Conservation (phyloP, 2,329 filamentous ascomycete genomes). For the Sodiomyces alkalinus region DNA sequence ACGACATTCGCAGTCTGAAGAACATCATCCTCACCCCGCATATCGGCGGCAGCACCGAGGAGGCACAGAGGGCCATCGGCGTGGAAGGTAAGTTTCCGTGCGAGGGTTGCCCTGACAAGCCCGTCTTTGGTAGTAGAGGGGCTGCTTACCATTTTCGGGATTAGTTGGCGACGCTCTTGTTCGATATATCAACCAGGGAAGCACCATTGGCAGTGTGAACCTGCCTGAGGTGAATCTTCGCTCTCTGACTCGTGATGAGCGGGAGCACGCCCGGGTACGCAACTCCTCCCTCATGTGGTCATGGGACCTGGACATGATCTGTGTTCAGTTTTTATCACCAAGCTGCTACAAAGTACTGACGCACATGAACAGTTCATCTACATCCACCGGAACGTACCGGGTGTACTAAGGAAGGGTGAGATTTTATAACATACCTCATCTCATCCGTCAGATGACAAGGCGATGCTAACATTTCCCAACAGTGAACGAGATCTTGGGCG, state of each 20-base stretch:
- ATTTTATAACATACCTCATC: background rate
- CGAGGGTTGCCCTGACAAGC: too few species aligned
- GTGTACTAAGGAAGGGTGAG: constrained; percentile 71
- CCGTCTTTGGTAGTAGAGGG: too few species aligned
- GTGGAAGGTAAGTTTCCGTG: constrained; percentile 50
- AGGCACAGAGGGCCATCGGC: constrained; percentile 91
- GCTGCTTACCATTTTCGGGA: too few species aligned
- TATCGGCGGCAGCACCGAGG: constrained; percentile 94
- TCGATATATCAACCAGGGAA: constrained; percentile 89
- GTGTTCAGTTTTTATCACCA: background rate
- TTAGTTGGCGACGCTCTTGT: constrained; percentile 71
- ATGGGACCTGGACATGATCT: background rate
- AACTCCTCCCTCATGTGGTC: background rate
- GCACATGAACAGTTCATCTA: constrained; percentile 54
- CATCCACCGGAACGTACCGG: constrained; percentile 92
- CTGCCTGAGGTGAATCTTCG: constrained; percentile 88
- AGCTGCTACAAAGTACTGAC: background rate
- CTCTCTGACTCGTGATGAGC: constrained; percentile 78
- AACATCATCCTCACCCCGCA: constrained; percentile 95
- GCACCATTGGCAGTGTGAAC: constrained; percentile 85
- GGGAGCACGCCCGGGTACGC: constrained; percentile 69
- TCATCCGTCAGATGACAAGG: background rate
- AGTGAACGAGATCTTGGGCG: constrained; percentile 88
- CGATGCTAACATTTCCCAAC: background rate
- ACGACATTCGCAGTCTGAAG: constrained; percentile 70